Percentiles rank a stretch among this genome's conserved stretches.
Evolutionary conservation across 495 filamentous ascomycete species (phyloP).

Genomic region (Hypoxylon lenormandii): DNA sequence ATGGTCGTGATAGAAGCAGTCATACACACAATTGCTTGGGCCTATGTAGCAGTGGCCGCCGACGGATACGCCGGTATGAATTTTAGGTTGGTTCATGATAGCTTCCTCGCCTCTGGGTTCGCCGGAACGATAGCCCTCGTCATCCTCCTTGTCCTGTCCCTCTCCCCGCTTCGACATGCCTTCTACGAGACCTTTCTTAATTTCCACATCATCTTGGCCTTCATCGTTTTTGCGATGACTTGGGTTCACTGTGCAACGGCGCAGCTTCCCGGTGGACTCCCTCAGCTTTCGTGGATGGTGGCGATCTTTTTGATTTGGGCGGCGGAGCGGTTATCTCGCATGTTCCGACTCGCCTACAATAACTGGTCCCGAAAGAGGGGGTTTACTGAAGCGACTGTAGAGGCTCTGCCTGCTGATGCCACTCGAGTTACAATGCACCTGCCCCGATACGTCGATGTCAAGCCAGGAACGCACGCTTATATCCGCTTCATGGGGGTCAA

Average conservation of each 20-base stretch:
- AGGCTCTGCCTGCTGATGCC: slow-evolving; percentile 83
- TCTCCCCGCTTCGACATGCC: slow-evolving; percentile 84
- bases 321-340: slow-evolving; percentile 76
- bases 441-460: slow-evolving; percentile 78
- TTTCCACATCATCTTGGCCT: slow-evolving; percentile 77
- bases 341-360: slow-evolving; percentile 75
- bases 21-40: slow-evolving; percentile 78
- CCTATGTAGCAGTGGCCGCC: slow-evolving; percentile 73
- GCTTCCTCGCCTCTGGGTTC: slow-evolving; percentile 68
- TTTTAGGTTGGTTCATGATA: slow-evolving; percentile 60
- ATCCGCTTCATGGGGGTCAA: slow-evolving; percentile 81
- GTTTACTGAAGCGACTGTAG: slow-evolving; percentile 76
- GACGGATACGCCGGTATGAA: slow-evolving; percentile 72
- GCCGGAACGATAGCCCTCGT: slow-evolving; percentile 67
- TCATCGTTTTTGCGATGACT: slow-evolving; percentile 69
- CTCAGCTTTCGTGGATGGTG: slow-evolving; percentile 74
- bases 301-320: slow-evolving; percentile 79
- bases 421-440: slow-evolving; percentile 83
- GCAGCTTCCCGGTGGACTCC: slow-evolving; percentile 61
- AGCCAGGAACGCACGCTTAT: slow-evolving; percentile 88
- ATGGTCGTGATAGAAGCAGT: slow-evolving; percentile 78
- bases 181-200: slow-evolving; percentile 96
- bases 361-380: slow-evolving; percentile 69
- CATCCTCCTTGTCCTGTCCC: slow-evolving; percentile 70
- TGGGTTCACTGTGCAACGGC: slow-evolving; percentile 75